These are phyloP conservation scores for Monilinia aucupariae DNA, from an alignment of 2,329 filamentous ascomycete species.

Conservation along the genomic window DNA sequence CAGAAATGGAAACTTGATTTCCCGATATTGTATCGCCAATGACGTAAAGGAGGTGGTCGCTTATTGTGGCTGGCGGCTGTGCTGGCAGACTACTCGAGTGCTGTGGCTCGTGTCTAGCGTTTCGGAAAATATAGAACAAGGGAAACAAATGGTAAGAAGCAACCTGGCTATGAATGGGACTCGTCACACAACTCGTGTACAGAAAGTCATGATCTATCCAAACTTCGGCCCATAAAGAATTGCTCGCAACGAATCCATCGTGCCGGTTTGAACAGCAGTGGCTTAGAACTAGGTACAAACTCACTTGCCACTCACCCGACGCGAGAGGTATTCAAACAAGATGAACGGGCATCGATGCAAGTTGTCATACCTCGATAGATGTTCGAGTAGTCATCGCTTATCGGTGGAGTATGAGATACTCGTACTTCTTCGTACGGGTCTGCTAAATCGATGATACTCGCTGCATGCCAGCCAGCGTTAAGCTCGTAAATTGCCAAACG, in stretches of 20 bases:
- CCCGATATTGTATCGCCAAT: background rate
- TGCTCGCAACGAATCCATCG: background rate
- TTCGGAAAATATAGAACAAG: background rate
- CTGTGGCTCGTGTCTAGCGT: background rate
- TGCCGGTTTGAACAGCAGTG: background rate
- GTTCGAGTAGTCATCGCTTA: background rate
- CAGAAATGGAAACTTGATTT: slow-evolving; percentile 15
- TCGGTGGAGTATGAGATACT: background rate
- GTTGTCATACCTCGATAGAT: background rate
- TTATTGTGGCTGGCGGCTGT: slow-evolving; percentile 5
- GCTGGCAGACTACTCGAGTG: no score
- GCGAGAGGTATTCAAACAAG: background rate
- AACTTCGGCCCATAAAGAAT: background rate
- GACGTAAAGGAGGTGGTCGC: background rate
- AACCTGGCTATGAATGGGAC: background rate
- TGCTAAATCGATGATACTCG: background rate
- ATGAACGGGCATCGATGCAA: background rate
- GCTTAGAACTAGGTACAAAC: background rate
- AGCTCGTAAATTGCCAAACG: background rate
- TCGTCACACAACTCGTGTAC: background rate
- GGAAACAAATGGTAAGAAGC: background rate
- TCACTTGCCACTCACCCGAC: no score
- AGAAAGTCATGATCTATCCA: background rate
- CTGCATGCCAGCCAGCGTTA: no score
- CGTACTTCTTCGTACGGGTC: no score